These are phyloP conservation scores for Aspergillus fumigatiaffinis DNA, from an alignment of 2,329 filamentous ascomycete species.

Conservation along the genomic window DNA sequence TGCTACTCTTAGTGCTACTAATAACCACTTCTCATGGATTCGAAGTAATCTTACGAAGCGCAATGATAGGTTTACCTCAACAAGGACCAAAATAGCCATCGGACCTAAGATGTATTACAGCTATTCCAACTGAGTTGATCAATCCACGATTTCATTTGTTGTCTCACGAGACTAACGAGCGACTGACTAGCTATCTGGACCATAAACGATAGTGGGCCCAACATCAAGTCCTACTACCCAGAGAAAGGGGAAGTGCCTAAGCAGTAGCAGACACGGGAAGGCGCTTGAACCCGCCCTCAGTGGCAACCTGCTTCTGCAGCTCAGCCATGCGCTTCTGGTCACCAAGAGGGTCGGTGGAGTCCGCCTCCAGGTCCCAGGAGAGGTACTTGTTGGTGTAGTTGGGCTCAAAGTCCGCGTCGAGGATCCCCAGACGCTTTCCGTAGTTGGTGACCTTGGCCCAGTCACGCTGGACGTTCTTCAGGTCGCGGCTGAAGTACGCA, in stretches of 20 bases:
- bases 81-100: background rate
- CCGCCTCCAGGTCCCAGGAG: constrained; percentile 60
- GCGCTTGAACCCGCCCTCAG: constrained; percentile 56
- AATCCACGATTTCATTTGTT: background rate
- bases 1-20: background rate
- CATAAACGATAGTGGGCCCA: background rate
- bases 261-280: constrained; percentile 27
- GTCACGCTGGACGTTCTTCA: constrained; percentile 71
- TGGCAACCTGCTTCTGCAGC: constrained; percentile 64
- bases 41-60: background rate
- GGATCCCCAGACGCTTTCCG: constrained; percentile 67
- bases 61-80: background rate
- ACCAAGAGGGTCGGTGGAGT: constrained; percentile 63
- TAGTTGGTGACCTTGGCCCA: constrained; percentile 76
- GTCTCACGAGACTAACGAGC: background rate
- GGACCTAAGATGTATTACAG: background rate
- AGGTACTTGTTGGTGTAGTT: constrained; percentile 75
- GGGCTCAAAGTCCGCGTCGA: constrained; percentile 60
- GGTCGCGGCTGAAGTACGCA: constrained; percentile 69
- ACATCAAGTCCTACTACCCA: background rate
- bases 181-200: background rate
- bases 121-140: background rate
- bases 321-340: constrained; percentile 72
- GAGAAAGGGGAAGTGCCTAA: constrained; percentile 9
- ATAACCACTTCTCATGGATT: too few relatives aligned